These are phyloP conservation scores for Boletus edulis DNA, from an alignment of 768 basidiomycete genomes.

Conservation along the genomic window DNA sequence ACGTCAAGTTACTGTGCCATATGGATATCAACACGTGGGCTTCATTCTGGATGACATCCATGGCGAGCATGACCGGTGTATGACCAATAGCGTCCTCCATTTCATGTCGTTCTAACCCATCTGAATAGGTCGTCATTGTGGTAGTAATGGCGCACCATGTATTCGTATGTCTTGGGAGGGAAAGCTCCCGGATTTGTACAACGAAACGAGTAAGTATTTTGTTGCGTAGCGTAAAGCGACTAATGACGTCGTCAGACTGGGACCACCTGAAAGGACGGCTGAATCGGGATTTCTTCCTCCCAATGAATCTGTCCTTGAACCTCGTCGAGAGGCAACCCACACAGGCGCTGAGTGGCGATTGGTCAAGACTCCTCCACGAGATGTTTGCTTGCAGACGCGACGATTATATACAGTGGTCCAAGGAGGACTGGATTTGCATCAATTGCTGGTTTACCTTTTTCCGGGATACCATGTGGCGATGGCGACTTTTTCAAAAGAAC, in stretches of 20 bases:
- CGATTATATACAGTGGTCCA: conserved; percentile 1
- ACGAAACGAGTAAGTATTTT: not conserved
- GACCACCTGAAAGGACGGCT: not conserved
- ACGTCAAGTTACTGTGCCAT: not conserved
- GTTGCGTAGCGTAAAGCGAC: not conserved
- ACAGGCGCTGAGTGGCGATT: not conserved
- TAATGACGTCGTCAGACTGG: not conserved
- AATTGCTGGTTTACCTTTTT: not conserved
- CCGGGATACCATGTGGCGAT: conserved; percentile 1
- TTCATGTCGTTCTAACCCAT: not conserved
- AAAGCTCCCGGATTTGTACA: not conserved
- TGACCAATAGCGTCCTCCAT: not conserved
- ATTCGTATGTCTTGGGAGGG: not conserved
- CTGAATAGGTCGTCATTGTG: not conserved
- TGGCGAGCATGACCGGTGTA: conserved; percentile 2
- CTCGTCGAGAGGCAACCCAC: not conserved
- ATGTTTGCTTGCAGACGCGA: not conserved
- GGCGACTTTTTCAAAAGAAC: not conserved
- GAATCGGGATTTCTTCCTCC: not conserved
- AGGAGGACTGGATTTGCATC: not conserved
- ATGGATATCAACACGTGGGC: not conserved
- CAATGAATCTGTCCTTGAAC: not conserved
- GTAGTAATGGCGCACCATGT: not conserved
- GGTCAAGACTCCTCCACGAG: not conserved
- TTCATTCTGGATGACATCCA: conserved; percentile 1